Evolutionary conservation across 2,329 filamentous ascomycete species (phyloP).

Genomic region (Aphanoascus verrucosus): DNA sequence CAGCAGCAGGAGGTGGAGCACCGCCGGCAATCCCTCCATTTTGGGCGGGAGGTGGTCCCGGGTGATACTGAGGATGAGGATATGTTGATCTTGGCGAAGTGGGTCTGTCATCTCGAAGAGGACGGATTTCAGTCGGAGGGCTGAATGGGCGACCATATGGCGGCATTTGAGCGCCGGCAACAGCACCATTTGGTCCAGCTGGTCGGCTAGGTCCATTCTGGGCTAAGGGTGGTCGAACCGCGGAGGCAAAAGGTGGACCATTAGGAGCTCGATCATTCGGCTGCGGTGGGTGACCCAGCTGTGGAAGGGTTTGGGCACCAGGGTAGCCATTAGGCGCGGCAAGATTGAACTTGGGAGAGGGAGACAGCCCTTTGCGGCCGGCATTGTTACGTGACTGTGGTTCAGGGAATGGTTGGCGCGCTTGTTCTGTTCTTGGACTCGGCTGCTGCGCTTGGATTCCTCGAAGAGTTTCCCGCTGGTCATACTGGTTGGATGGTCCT

Average conservation of each 20-base stretch:
- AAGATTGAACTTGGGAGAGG: slow-evolving; percentile 50
- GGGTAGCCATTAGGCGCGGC: slow-evolving; percentile 44
- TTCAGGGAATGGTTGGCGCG: slow-evolving; percentile 55
- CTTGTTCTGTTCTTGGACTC: slow-evolving; percentile 64
- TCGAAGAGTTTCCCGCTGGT: slow-evolving; percentile 62
- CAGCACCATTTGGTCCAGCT: slow-evolving; percentile 47
- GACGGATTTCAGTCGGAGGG: slow-evolving; percentile 72
- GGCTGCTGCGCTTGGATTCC: slow-evolving; percentile 60
- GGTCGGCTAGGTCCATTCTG: slow-evolving; percentile 28
- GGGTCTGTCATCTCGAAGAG: slow-evolving; percentile 71
- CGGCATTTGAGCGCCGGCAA: slow-evolving; percentile 51
- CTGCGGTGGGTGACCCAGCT: slow-evolving; percentile 40
- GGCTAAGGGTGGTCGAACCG: slow-evolving; percentile 39
- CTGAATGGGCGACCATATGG: slow-evolving; percentile 65
- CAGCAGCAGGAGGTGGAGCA: slow-evolving; percentile 55
- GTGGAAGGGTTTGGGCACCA: slow-evolving; percentile 41
- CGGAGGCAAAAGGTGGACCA: slow-evolving; percentile 21
- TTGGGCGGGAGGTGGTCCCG: slow-evolving; percentile 46
- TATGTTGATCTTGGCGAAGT: slow-evolving; percentile 86
- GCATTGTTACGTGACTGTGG: slow-evolving; percentile 45
- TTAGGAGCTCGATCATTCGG: slow-evolving; percentile 29
- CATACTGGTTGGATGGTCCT: slow-evolving; percentile 59
- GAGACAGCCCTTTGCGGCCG: slow-evolving; percentile 44
- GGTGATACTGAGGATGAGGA: slow-evolving; percentile 67
- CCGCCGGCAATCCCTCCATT: slow-evolving; percentile 54